Evolutionary conservation across 2,329 filamentous ascomycete genomes (phyloP), one percentile per base, ranked within the genome.

Genomic region (Zymoseptoria tritici): DNA sequence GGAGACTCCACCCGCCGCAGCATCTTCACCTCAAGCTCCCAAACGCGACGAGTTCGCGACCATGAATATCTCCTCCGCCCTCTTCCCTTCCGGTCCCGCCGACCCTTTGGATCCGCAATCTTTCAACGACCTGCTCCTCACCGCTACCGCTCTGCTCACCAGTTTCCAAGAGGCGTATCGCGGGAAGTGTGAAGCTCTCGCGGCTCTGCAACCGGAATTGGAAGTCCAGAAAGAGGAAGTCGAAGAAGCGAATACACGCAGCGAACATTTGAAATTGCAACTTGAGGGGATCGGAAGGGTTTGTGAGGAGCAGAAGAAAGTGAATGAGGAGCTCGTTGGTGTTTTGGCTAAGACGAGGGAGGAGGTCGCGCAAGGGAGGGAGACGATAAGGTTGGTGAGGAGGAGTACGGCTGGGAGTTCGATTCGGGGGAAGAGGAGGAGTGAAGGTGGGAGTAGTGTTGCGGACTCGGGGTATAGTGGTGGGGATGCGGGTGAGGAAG

Each of bases 221-320:
- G 80, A 79, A 56, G 80, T 81, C 9, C 81, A 83, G 64, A 76
- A 78, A n/a, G 84, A 86, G 63, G 84, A 86, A 69, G 76, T 84
- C 0, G 82, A 85, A 61, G 84, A 85, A 65, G 79, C 82, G 13
- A 78, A 83, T 36, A 84, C 81, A 49, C 77, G 83, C 7, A 78
- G 81, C 13, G 75, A 78, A 46, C 80, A 85, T 65, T 73, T 86
- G 57, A 85, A 85, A 72, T 76, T 80, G 63, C 84, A 86, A 70
- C 75, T 87, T 20, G 81, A 85, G 68, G 81, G 81, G 46, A 82
- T 86, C 78, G 81, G 82, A 4, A 77, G 77, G 36, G 78, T 79
- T 61, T 79, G 81, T 2, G 72, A 76, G 16, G 80, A 84, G 66
- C 83, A 85, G 67, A 81, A 84, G 60, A 77, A 78, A 64, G 78